phyloP scores from a whole-genome alignment of 805 yeast genomes.

The Zygosaccharomyces bailii region DNA sequence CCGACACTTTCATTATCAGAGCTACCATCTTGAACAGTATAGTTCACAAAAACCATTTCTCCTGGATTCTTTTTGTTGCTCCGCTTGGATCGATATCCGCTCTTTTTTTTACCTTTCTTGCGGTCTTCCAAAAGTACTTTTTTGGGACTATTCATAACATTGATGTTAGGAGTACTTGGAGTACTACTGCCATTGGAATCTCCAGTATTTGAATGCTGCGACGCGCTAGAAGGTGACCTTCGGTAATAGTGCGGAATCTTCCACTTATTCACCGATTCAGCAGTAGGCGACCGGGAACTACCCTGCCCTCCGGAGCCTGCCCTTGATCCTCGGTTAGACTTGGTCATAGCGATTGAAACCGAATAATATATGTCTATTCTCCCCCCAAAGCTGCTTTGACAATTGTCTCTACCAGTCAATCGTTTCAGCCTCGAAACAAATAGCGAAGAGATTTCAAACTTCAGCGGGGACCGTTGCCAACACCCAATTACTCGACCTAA shows the following conservation, averaged over 20 bases:
- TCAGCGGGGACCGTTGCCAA: neutral
- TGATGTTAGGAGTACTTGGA: conserved; percentile 23
- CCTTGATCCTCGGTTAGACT: conserved; percentile 9
- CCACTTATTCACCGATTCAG: conserved; percentile 33
- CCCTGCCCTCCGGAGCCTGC: conserved; percentile 6
- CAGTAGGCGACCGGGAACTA: conserved; percentile 18
- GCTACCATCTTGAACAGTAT: conserved; percentile 33
- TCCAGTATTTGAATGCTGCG: conserved; percentile 9
- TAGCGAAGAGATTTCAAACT: neutral
- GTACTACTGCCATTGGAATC: conserved; percentile 9
- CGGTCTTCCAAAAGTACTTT: conserved; percentile 30
- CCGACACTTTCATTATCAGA: conserved; percentile 8
- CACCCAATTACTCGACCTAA: conserved; percentile 2
- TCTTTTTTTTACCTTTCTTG: conserved; percentile 17
- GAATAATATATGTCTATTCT: neutral
- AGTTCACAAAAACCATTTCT: conserved; percentile 36
- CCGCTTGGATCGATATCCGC: conserved; percentile 17
- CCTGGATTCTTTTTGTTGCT: conserved; percentile 20
- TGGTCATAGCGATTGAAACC: conserved; percentile 12
- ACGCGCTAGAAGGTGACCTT: conserved; percentile 21
- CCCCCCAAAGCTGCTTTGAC: neutral
- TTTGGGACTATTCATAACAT: conserved; percentile 30
- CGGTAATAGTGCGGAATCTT: conserved; percentile 36
- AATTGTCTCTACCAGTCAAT: conserved; percentile 1
- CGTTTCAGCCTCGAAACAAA: conserved; percentile 2